These are phyloP conservation scores for Leccinum uliginosum DNA, from an alignment of 768 basidiomycete genomes.

Conservation along the genomic window DNA sequence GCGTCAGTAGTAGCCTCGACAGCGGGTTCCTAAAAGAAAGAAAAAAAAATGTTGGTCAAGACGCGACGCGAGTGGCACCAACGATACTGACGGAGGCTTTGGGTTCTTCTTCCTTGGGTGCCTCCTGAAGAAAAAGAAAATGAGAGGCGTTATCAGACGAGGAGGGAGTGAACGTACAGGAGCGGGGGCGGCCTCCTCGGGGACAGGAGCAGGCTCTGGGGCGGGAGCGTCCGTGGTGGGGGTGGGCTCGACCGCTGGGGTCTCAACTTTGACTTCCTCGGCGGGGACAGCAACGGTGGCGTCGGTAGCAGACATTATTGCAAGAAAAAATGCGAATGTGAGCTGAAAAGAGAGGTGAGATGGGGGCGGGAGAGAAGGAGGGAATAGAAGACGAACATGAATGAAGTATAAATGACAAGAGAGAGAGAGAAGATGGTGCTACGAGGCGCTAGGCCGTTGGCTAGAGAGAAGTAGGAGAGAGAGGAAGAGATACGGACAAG, in stretches of 20 bases:
- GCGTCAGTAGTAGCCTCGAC: constrained; percentile 25
- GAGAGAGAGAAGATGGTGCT: constrained; percentile 48
- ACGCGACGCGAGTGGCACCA: rapidly evolving
- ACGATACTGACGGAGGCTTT: constrained; percentile 35
- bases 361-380: constrained; percentile 1
- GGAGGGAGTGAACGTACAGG: constrained; percentile 27
- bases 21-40: constrained; percentile 33
- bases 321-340: constrained; percentile 45
- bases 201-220: constrained; percentile 23
- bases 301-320: constrained; percentile 84
- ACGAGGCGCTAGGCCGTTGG: constrained; percentile 50
- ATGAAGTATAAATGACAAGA: constrained; percentile 54
- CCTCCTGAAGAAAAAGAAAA: constrained; percentile 28
- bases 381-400: constrained; percentile 35
- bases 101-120: constrained; percentile 38
- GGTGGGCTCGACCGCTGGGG: constrained; percentile 29
- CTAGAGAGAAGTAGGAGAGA: constrained; percentile 56
- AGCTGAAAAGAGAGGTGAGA: constrained; percentile 36
- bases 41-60: background rate
- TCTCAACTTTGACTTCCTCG: constrained; percentile 55
- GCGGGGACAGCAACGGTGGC: constrained; percentile 42
- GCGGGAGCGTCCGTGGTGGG: constrained; percentile 28
- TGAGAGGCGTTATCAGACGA: background rate
- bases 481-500: constrained; percentile 41
- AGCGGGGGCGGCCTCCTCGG: constrained; percentile 32